Evolutionary conservation across 768 basidiomycete species (phyloP).

Genomic region (Tricholoma furcatifolium): DNA sequence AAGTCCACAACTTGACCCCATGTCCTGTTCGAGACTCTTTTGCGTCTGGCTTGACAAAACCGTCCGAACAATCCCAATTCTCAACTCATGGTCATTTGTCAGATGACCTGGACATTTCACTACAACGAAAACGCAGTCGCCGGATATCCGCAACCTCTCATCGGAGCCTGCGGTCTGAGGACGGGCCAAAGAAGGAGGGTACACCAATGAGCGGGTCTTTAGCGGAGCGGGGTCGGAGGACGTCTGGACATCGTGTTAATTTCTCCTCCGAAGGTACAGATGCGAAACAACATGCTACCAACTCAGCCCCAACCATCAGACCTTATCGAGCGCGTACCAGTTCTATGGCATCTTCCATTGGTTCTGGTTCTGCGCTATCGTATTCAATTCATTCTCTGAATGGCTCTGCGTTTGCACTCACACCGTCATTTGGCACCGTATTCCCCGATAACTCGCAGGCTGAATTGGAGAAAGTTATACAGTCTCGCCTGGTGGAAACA

Average conservation of each 20-base stretch:
- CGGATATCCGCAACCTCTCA: slow-evolving; percentile 61
- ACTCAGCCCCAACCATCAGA: slow-evolving; percentile 32
- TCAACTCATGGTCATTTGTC: slow-evolving; percentile 54
- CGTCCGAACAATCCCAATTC: slow-evolving; percentile 61
- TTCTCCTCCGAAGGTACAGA: slow-evolving; percentile 26
- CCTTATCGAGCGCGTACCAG: slow-evolving; percentile 46
- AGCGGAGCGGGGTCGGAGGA: slow-evolving; percentile 39
- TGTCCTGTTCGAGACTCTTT: slow-evolving; percentile 79
- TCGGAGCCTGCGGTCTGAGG: slow-evolving; percentile 46
- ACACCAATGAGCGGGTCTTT: slow-evolving; percentile 10
- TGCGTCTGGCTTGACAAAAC: slow-evolving; percentile 71
- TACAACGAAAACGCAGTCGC: slow-evolving; percentile 58
- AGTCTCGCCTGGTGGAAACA: slow-evolving; percentile 75
- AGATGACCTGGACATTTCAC: slow-evolving; percentile 68
- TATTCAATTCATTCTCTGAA: slow-evolving; percentile 14
- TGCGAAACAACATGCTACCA: slow-evolving; percentile 19
- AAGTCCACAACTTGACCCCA: slow-evolving; percentile 81
- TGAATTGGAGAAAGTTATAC: slow-evolving; percentile 67
- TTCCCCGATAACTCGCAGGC: slow-evolving; percentile 65
- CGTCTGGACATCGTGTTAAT: slow-evolving; percentile 46
- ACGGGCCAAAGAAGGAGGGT: slow-evolving; percentile 33
- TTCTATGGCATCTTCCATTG: slow-evolving; percentile 54
- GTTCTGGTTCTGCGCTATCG: slow-evolving; percentile 23
- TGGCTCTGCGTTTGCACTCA: slow-evolving; percentile 19
- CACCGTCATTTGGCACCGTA: slow-evolving; percentile 28